Conservation (phyloP, 2,329 filamentous ascomycete species). For the Aspergillus ibericus region DNA sequence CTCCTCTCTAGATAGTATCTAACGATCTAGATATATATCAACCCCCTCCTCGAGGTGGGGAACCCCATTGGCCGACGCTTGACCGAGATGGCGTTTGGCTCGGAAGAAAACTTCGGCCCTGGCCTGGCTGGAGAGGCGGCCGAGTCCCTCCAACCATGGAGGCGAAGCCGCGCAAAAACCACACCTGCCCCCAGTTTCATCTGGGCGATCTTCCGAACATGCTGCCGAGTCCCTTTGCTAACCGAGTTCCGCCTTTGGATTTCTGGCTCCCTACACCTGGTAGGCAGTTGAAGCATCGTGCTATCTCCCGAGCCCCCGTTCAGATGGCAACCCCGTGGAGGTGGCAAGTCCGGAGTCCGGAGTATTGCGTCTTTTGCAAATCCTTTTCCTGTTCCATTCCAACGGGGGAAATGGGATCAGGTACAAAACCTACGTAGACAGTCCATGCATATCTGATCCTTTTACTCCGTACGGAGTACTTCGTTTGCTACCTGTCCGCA, state of each 20-base stretch:
- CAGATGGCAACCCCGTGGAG: neutral
- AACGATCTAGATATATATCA: constrained; percentile 13
- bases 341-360: neutral
- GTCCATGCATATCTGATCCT: neutral
- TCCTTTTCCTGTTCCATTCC: neutral
- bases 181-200: constrained; percentile 5
- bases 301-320: neutral
- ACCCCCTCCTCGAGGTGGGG: constrained; percentile 10
- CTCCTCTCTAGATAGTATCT: neutral
- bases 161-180: constrained; percentile 2
- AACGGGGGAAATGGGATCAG: neutral
- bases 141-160: constrained; percentile 6
- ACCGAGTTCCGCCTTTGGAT: constrained; percentile 27
- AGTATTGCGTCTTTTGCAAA: neutral
- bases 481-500: neutral
- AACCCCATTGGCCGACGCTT: constrained; percentile 8
- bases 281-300: neutral
- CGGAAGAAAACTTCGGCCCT: constrained; percentile 23
- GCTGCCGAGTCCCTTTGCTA: constrained; percentile 22
- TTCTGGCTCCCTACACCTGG: neutral
- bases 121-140: constrained; percentile 10
- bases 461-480: neutral
- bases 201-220: constrained; percentile 26
- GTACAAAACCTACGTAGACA: neutral
- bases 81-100: constrained; percentile 15